Base-by-base conservation (phyloP, 2,329 filamentous ascomycete genomes). In the Pseudogymnoascus sp. region DNA sequence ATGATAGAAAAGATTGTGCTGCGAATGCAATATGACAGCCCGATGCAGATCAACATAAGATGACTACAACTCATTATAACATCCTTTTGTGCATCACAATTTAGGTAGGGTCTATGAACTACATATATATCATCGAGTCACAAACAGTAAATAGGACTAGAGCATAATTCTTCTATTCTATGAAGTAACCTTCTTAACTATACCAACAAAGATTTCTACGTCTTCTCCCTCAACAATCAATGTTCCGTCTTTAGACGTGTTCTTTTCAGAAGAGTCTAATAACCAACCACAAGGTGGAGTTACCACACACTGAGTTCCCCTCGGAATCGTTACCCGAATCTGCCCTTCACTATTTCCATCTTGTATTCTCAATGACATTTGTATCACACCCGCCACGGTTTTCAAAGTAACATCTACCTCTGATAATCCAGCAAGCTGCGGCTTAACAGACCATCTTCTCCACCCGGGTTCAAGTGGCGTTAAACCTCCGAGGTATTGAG, bases 401-500 rank as follows among this genome's bases (percentile, higher is more conserved):
- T 40, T 56, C 7, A 68, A 18, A 31, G 59, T n/a, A 12, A 67
- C 67, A 61, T 66, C 61, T 3, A 70, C 64, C 34, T 21, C 53
- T 10, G 63, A 40, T 10, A 68, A 34, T 1, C 67, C 67, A 14
- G 64, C 67, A 14, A 70, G 50, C 5, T 69, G 64, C n/a, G 68
- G 67, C 34, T 65, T 63, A 31, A 70, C 65, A 36, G 46, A 61
- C 42, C 61, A 69, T 3, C 61, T 34, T 34, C 36, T 56, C 67
- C 67, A 69, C 2, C 67, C 68, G 2, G 64, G 56, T 28, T 66
- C 66, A 2, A 67, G 36, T 23, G 67, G 67, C 28, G 62, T 56
- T 34, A 70, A 28, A 7, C 67, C 68, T 25, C 60, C 67, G 5
- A 69, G 50, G 46, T 68, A 69, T 60, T 62, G 64, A 5, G 68